A percentile compares a stretch with the other conserved stretches of the same genome.
Evolutionary conservation across 108 stramenopile genomes (phyloP).

Genomic region (Cyclotella distinguenda): DNA sequence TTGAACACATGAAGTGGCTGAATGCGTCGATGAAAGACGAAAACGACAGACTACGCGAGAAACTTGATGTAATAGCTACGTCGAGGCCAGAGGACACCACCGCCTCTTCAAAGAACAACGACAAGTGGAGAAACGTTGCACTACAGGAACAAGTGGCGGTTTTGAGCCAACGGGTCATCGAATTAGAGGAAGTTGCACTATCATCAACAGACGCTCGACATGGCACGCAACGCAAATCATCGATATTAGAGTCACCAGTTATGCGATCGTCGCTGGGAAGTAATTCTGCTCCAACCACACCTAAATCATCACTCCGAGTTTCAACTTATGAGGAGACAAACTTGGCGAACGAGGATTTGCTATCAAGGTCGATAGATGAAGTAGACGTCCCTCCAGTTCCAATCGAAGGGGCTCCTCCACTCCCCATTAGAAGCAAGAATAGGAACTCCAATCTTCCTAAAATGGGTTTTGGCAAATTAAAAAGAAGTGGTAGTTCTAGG

Average conservation of each 20-base stretch:
- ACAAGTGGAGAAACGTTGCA: conserved; percentile 61
- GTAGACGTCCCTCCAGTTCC: not conserved
- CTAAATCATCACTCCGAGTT: conserved; percentile 17
- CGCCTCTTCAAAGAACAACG: conserved; percentile 42
- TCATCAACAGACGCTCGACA: not conserved
- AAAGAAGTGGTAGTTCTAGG: conserved; percentile 15
- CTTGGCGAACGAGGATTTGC: conserved; percentile 26
- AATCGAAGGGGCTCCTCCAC: not conserved
- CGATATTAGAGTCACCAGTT: conserved; percentile 37
- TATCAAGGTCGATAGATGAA: conserved; percentile 15
- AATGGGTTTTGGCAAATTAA: conserved; percentile 27
- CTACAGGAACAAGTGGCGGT: conserved; percentile 63
- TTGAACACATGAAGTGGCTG: conserved; percentile 68
- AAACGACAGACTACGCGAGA: conserved; percentile 60
- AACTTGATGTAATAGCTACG: conserved; percentile 38
- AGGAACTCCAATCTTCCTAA: conserved; percentile 25
- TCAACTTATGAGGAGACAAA: conserved; percentile 8
- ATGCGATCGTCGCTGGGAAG: conserved; percentile 30
- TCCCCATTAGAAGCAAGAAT: conserved; percentile 1
- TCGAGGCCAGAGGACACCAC: conserved; percentile 23
- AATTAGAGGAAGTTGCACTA: conserved; percentile 56
- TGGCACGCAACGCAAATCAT: conserved; percentile 10
- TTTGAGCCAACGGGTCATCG: conserved; percentile 53
- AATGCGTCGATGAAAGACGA: conserved; percentile 68
- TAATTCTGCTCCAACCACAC: conserved; percentile 19